Percentiles rank a stretch among this genome's conserved stretches.
phyloP scores from a whole-genome alignment of 805 yeast species.

The Zygosaccharomyces rouxii region DNA sequence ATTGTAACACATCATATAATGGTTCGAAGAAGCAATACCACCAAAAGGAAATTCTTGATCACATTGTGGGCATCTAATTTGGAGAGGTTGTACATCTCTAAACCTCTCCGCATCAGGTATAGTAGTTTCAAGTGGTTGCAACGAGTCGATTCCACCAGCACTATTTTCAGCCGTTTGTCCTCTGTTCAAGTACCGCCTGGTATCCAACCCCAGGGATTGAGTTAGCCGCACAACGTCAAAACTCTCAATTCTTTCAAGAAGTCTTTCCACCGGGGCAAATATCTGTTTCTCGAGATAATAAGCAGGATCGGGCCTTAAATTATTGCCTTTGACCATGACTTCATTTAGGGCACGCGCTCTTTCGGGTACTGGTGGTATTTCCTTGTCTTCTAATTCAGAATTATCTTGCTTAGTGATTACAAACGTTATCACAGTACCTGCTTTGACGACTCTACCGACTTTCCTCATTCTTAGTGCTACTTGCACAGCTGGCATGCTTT shows the following conservation, averaged over 20 bases:
- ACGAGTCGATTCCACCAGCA: conserved; percentile 36
- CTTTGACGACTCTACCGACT: conserved; percentile 82
- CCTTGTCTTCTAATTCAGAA: conserved; percentile 19
- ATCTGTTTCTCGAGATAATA: conserved; percentile 86
- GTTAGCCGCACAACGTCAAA: conserved; percentile 78
- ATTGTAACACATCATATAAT: conserved; percentile 55
- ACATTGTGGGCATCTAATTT: conserved; percentile 57
- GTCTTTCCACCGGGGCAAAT: conserved; percentile 83
- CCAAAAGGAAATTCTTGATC: conserved; percentile 58
- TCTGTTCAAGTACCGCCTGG: conserved; percentile 51
- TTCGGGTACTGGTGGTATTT: conserved; percentile 50
- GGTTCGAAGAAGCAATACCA: conserved; percentile 64
- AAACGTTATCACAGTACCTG: conserved; percentile 86
- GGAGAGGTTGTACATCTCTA: conserved; percentile 53
- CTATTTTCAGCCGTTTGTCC: conserved; percentile 25
- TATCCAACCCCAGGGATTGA: conserved; percentile 69
- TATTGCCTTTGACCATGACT: conserved; percentile 47
- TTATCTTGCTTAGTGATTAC: conserved; percentile 55
- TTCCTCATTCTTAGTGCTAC: conserved; percentile 78
- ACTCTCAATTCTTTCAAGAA: conserved; percentile 82
- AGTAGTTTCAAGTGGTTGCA: conserved; percentile 76
- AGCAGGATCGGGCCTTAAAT: conserved; percentile 63
- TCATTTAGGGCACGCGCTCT: conserved; percentile 83
- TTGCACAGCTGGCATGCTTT: conserved; percentile 82
- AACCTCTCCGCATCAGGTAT: conserved; percentile 81